Percentiles rank a stretch among this genome's conserved stretches.
These are phyloP conservation scores for Rhodofomes roseus DNA, from an alignment of 1,284 basidiomycete genomes.

Conservation along the genomic window DNA sequence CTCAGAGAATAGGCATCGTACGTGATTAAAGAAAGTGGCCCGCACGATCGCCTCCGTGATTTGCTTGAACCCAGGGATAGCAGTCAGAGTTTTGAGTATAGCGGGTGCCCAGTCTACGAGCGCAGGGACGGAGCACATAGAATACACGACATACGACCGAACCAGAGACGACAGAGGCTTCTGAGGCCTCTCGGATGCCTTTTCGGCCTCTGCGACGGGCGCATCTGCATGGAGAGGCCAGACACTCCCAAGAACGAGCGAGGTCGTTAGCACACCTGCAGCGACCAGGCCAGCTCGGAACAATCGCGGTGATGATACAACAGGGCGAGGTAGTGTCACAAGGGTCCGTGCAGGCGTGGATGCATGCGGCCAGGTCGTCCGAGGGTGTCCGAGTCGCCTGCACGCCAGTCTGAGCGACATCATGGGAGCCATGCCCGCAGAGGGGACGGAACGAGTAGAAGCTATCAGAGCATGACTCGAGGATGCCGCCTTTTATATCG, in stretches of 20 bases:
- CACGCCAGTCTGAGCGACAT: constrained; percentile 6
- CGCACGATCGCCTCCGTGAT: constrained; percentile 73
- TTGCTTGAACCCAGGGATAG: constrained; percentile 64
- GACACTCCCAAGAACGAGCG: constrained; percentile 8
- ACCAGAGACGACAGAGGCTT: constrained; percentile 42
- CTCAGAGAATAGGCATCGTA: constrained; percentile 25
- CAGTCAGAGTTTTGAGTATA: constrained; percentile 59
- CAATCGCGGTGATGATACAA: constrained; percentile 4
- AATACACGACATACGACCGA: constrained; percentile 79
- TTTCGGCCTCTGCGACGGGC: constrained; percentile 3
- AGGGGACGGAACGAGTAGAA: background rate
- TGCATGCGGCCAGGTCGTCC: background rate
- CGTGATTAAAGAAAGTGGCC: constrained; percentile 84
- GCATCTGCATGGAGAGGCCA: constrained; percentile 13
- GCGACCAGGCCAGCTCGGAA: constrained; percentile 10
- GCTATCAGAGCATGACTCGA: background rate
- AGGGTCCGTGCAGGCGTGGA: constrained; percentile 8
- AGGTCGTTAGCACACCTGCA: constrained; percentile 8
- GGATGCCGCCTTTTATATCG: background rate
- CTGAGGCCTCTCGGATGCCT: constrained; percentile 11
- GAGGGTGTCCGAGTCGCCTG: background rate
- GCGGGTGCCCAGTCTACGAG: constrained; percentile 77
- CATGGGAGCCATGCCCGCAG: background rate
- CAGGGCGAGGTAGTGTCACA: constrained; percentile 3
- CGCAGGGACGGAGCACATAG: constrained; percentile 72